Evolutionary conservation across 2,329 filamentous ascomycete species (phyloP).

Genomic region (Fusarium sp.): DNA sequence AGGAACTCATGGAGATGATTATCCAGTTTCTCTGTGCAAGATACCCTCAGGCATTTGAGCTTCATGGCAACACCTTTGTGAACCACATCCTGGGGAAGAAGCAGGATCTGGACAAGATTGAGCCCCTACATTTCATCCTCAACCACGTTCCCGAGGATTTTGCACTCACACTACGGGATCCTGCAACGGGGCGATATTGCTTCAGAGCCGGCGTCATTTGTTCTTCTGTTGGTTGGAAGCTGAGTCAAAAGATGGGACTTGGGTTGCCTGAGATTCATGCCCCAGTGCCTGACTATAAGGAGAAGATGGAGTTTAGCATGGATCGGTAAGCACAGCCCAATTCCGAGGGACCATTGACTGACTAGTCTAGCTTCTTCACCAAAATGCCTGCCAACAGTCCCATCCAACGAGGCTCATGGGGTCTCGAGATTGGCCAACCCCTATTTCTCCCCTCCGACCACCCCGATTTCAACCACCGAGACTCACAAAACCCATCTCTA

Average conservation of each 20-base stretch:
- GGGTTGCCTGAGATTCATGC: constrained; percentile 77
- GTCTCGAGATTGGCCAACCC: constrained; percentile 78
- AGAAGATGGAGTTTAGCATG: constrained; percentile 90
- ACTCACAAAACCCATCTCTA: constrained; percentile 66
- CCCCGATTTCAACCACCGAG: constrained; percentile 69
- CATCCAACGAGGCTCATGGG: constrained; percentile 88
- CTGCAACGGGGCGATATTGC: constrained; percentile 76
- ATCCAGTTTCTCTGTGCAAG: constrained; percentile 82
- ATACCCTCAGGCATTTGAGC: constrained; percentile 79
- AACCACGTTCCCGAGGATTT: constrained; percentile 89
- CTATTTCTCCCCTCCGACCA: constrained; percentile 79
- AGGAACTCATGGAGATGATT: constrained; percentile 89
- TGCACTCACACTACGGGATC: constrained; percentile 77
- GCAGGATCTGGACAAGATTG: constrained; percentile 68
- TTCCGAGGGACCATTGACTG: neutral
- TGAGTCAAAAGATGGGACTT: constrained; percentile 78
- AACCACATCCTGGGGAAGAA: constrained; percentile 75
- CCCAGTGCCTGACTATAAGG: constrained; percentile 83
- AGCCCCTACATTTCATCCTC: constrained; percentile 76
- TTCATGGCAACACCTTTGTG: constrained; percentile 68
- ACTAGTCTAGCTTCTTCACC: constrained; percentile 73
- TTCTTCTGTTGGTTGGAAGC: constrained; percentile 83
- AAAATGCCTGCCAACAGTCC: constrained; percentile 79
- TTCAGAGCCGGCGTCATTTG: constrained; percentile 83
- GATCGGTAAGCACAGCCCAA: constrained; percentile 67